These are phyloP conservation scores for Lactarius hatsudake DNA, from an alignment of 768 basidiomycete species.

Conservation along the genomic window DNA sequence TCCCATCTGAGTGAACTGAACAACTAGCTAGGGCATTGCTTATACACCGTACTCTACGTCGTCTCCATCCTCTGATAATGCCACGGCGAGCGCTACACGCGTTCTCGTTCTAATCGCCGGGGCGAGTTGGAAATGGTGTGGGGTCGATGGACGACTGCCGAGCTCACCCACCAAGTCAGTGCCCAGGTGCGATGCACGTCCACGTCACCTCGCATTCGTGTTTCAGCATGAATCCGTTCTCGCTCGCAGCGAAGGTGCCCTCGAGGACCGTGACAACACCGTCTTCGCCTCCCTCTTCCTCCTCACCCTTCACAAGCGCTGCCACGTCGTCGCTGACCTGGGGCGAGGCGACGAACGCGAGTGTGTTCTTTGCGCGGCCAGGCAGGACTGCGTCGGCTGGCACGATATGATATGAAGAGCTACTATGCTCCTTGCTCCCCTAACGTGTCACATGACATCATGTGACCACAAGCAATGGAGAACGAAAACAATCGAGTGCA, in stretches of 20 bases:
- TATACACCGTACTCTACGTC: neutral
- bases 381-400: too few species aligned
- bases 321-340: neutral
- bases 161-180: slow-evolving; percentile 31
- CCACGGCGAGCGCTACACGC: too few species aligned
- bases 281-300: neutral
- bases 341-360: slow-evolving; percentile 6
- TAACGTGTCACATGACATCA: too few species aligned
- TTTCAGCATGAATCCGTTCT: slow-evolving; percentile 50
- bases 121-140: too few species aligned
- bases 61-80: neutral
- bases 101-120: too few species aligned
- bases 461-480: too few species aligned
- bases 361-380: neutral
- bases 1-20: too few species aligned
- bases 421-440: too few species aligned
- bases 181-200: slow-evolving; percentile 46
- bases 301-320: neutral
- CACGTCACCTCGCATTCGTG: slow-evolving; percentile 36
- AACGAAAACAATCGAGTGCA: too few species aligned
- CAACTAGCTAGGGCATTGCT: too few species aligned
- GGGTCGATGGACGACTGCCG: neutral
- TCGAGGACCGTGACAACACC: slow-evolving; percentile 28
- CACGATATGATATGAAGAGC: slow-evolving; percentile 8
- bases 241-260: slow-evolving; percentile 46